Evolutionary conservation across 345 rosid genomes (phyloP).

Genomic region (Populus alba): DNA sequence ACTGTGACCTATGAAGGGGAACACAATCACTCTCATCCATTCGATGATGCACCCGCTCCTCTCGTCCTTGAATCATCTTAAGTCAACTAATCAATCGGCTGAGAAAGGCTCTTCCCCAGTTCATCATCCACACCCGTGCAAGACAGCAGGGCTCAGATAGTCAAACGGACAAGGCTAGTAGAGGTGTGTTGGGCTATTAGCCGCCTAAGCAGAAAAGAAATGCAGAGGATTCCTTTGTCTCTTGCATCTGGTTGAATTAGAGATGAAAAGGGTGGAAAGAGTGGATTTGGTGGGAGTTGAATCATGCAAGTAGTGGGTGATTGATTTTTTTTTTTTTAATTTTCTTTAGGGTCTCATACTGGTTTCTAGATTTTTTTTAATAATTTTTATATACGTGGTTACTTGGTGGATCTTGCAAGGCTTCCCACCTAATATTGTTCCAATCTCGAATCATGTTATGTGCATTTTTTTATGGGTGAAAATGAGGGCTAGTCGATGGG

Average conservation of each 20-base stretch:
- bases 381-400: not conserved
- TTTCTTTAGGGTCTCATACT: slow-evolving; percentile 4
- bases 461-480: slow-evolving; percentile 6
- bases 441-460: slow-evolving; percentile 18
- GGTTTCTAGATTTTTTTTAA: not conserved
- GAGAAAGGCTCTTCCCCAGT: not conserved
- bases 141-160: slow-evolving; percentile 11
- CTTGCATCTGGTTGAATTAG: slow-evolving; percentile 19
- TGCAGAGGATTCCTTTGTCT: slow-evolving; percentile 34
- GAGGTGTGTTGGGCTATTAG: slow-evolving; percentile 19
- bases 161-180: slow-evolving; percentile 22
- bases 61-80: slow-evolving; percentile 62
- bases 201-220: slow-evolving; percentile 13
- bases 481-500: slow-evolving; percentile 16
- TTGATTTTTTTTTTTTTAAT: not conserved
- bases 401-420: slow-evolving; percentile 35
- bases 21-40: slow-evolving; percentile 52
- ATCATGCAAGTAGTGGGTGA: slow-evolving; percentile 38
- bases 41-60: slow-evolving; percentile 31
- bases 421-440: slow-evolving; percentile 32
- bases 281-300: slow-evolving; percentile 50
- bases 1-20: slow-evolving; percentile 87
- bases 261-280: not conserved
- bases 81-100: slow-evolving; percentile 21
- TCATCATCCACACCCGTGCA: slow-evolving; percentile 1